Evolutionary conservation across 331 rosid genomes (phyloP), one percentile per base, ranked within the genome.

Genomic region (Telfairia occidentalis): DNA sequence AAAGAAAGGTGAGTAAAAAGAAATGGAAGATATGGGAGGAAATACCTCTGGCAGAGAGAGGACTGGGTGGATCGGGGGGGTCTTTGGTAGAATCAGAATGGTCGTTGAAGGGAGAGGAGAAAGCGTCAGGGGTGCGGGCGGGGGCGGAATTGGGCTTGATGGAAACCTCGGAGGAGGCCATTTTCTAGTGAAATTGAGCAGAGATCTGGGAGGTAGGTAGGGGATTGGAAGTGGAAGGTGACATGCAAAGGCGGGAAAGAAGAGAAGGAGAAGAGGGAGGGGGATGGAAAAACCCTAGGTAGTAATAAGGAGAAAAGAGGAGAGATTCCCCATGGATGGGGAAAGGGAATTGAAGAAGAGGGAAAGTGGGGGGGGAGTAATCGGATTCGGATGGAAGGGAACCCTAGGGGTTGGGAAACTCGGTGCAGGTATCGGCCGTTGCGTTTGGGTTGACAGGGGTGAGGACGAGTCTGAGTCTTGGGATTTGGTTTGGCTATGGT

Each of bases 121-220:
- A n/a, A n/a, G n/a, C n/a, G n/a, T n/a, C n/a, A n/a, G n/a, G n/a
- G n/a, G n/a, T n/a, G n/a, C n/a, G n/a, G n/a, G 80, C 54, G 80
- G 87, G 83, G 13, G 84, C 87, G n/a, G 78, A 79, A 84, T 84
- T 89, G 19, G 83, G 89, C 79, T 85, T 90, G 52, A 82, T 78
- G 16, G 89, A 83, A 57, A 84, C 89, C 82, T 93, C 98, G 72
- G 92, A 78, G 69, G 92, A 78, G 63, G 92, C 76, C 98, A 91
- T 89, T 63, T 63, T 79, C 70, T 38, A 69, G 57, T 30, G 37
- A 32, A 34, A 38, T 78, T 80, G 81, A 90, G 49, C 83, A 78
- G 86, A 93, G 96, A 90, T 93, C 94, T 67, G 1, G 52, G 34
- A 67, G 73, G 73, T 38, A 23, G 73, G 73, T 67, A 67, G 35